Evolutionary conservation across 768 basidiomycete genomes (phyloP), one percentile per base, ranked within the genome.

Genomic region (Trametes sanguinea): DNA sequence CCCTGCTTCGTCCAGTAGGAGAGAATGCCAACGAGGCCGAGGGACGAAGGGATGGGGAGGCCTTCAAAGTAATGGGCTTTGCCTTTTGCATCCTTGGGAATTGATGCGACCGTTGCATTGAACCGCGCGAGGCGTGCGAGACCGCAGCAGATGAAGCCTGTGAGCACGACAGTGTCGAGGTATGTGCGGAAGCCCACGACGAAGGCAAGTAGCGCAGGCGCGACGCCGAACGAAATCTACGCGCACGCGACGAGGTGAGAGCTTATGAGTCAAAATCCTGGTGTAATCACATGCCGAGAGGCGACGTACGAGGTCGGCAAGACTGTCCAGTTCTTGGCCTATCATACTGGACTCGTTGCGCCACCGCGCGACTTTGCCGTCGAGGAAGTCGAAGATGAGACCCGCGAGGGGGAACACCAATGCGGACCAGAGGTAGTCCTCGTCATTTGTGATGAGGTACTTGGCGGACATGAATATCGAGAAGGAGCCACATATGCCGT

Each of bases 321-420:
- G 79, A 75, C 92, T 94, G 78, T 99, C 97, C 57, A 99, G 81
- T 74, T 99, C 97, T 75, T 99, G 97, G 2, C 97, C 97, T 40
- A 99, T 81, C 86, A 99, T 88, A 67, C 94, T 96, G 60, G 85
- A 90, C 54, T 94, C 94, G 64, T 94, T 95, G 76, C 93, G 87
- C 97, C 95, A 98, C 67, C 97, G 81, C 22, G 97, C 97, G 14
- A 99, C 93, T 76, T 97, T 98, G 51, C 97, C 97, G 72, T 99
- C 97, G 53, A 98, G 78, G 69, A 96, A 95, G 76, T 99, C 97
- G 77, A 99, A 99, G 81, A 96, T 88, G 69, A 98, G 88, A 37
- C 97, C 97, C 22, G 92, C 92, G 51, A 98, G 79, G 14, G 97
- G 97, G 67, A 94, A 87, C 44, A 82, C 77, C 63, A 95, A 85